phyloP scores from a whole-genome alignment of 1,284 basidiomycete species.

The Cryptococcus depauperatus region DNA sequence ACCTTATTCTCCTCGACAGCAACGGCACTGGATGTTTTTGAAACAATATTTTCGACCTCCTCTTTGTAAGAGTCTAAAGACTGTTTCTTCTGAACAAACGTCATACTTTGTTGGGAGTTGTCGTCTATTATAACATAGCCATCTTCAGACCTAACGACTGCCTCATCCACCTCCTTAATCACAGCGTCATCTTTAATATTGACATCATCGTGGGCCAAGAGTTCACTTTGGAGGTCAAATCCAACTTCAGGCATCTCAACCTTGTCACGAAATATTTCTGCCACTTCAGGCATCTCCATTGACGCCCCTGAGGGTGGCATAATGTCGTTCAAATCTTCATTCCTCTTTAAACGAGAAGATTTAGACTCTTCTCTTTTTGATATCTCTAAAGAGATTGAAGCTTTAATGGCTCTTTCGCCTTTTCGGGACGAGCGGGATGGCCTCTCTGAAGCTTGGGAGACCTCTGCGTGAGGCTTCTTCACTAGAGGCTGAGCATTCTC shows the following conservation, averaged over 20 bases:
- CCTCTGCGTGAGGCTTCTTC: neutral
- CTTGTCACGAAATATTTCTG: too few species aligned
- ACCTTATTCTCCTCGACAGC: too few species aligned
- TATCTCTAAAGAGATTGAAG: neutral
- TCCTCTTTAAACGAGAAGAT: slow-evolving; percentile 3
- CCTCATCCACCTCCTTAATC: neutral
- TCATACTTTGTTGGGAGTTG: too few species aligned
- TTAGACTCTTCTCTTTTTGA: slow-evolving; percentile 1
- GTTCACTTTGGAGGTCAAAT: neutral
- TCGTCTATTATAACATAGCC: too few species aligned
- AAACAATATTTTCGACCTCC: too few species aligned
- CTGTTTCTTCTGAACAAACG: too few species aligned
- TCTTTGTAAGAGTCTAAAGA: too few species aligned
- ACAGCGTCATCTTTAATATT: neutral
- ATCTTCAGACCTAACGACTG: too few species aligned
- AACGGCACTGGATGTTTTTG: too few species aligned
- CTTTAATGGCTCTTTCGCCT: neutral
- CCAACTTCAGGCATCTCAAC: neutral
- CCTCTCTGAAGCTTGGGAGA: neutral
- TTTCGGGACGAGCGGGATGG: slow-evolving; percentile 2
- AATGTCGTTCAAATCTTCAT: slow-evolving; percentile 2
- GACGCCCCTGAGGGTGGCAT: neutral
- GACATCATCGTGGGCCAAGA: neutral
- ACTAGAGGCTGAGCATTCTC: neutral
- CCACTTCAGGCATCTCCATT: too few species aligned